phyloP scores from a whole-genome alignment of 2,329 filamentous ascomycete genomes.

The Neopestalotiopsis sp. region DNA sequence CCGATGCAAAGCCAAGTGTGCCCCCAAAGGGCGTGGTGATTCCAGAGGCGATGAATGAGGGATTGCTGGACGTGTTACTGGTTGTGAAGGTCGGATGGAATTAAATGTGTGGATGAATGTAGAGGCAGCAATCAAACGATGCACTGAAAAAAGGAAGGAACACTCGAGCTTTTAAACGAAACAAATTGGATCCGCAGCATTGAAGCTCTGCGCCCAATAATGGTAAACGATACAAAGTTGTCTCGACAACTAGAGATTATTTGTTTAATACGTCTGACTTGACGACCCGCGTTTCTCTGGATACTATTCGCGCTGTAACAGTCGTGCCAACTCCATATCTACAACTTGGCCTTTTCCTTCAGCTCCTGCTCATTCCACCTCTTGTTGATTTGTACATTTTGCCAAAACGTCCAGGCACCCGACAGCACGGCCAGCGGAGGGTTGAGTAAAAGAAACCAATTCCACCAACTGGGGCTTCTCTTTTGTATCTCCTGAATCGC shows the following conservation, averaged over 20 bases:
- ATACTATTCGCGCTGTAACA: neutral
- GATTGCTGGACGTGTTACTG: neutral
- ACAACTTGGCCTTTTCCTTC: slow-evolving; percentile 50
- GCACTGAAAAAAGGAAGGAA: neutral
- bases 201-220: neutral
- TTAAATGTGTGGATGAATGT: neutral
- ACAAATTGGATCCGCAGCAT: neutral
- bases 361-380: slow-evolving; percentile 69
- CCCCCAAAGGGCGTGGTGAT: neutral
- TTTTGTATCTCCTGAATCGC: slow-evolving; percentile 68
- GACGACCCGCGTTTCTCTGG: neutral
- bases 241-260: neutral
- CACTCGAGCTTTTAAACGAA: neutral
- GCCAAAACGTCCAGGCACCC: slow-evolving; percentile 74
- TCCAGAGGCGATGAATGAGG: neutral
- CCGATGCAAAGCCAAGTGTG: neutral
- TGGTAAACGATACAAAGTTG: neutral
- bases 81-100: neutral
- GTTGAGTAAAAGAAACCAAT: slow-evolving; percentile 69
- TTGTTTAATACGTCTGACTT: neutral
- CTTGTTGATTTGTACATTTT: slow-evolving; percentile 72
- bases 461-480: slow-evolving; percentile 82
- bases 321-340: slow-evolving; percentile 18
- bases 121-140: neutral
- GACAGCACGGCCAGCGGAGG: slow-evolving; percentile 76